Percentiles rank a stretch among this genome's conserved stretches.
Evolutionary conservation across 2,329 filamentous ascomycete species (phyloP).

Genomic region (Gremmenia infestans): DNA sequence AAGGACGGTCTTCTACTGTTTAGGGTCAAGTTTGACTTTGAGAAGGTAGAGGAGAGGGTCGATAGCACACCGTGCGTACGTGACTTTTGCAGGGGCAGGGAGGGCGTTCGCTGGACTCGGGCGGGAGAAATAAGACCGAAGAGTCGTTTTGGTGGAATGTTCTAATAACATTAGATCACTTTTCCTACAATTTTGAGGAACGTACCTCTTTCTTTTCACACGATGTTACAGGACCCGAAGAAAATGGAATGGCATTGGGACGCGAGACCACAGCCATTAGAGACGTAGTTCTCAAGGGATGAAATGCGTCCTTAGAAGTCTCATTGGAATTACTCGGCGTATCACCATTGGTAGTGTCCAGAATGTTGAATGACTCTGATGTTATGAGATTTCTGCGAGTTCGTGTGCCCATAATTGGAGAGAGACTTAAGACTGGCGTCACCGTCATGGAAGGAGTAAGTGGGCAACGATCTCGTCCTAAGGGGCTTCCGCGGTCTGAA

Average conservation of each 20-base stretch:
- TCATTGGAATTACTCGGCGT: too few species aligned
- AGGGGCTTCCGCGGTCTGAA: background rate
- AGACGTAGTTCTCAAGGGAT: constrained; percentile 3
- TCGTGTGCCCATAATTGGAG: too few species aligned
- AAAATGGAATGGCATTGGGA: constrained; percentile 10
- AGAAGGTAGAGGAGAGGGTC: constrained; percentile 42
- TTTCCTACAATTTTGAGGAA: background rate
- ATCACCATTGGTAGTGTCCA: too few species aligned
- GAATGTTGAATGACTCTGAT: too few species aligned
- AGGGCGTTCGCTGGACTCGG: constrained; percentile 1
- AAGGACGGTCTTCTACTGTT: background rate
- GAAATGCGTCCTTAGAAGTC: background rate
- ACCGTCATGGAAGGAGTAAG: background rate
- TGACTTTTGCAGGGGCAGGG: constrained; percentile 41
- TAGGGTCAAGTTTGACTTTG: constrained; percentile 26
- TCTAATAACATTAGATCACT: constrained; percentile 8
- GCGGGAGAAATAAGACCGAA: constrained; percentile 16
- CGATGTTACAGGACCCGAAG: constrained; percentile 11
- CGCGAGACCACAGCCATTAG: constrained; percentile 6
- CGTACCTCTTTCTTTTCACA: constrained; percentile 18
- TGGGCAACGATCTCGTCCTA: background rate
- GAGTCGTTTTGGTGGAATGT: constrained; percentile 9
- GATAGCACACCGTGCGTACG: constrained; percentile 42
- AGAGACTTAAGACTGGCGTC: too few species aligned
- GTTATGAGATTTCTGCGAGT: too few species aligned